phyloP scores from a whole-genome alignment of 2,329 filamentous ascomycete genomes.

The Penicillium aurantiogriseum region DNA sequence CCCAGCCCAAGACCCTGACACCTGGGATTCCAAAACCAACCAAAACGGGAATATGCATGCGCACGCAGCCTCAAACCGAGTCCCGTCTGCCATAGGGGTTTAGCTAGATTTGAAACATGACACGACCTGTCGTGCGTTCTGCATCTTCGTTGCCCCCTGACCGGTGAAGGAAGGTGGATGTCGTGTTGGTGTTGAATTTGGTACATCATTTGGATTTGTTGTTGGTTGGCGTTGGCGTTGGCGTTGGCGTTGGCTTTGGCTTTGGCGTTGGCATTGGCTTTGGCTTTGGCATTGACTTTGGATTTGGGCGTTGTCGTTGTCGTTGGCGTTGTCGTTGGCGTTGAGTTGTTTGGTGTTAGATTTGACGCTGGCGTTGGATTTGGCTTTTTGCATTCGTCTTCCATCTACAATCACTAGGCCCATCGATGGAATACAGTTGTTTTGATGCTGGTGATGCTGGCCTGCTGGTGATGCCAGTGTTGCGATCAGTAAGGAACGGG shows the following conservation, averaged over 20 bases:
- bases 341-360: too few species aligned
- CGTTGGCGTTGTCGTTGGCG: background rate
- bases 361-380: background rate
- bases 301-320: too few species aligned
- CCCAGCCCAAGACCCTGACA: background rate
- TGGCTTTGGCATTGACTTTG: background rate
- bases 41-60: background rate
- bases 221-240: background rate
- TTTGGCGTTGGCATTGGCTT: background rate
- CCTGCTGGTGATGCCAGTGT: background rate
- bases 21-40: conserved; percentile 1
- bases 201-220: background rate
- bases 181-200: background rate
- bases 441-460: too few species aligned
- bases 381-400: background rate
- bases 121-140: background rate
- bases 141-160: background rate
- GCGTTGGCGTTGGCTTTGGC: background rate
- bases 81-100: background rate
- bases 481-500: background rate
- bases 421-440: background rate
- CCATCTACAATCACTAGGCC: background rate
- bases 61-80: background rate
- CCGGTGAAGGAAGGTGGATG: background rate
- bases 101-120: background rate